Conservation (phyloP, 169 alveolate genomes). For the Plasmodium knowlesi region DNA sequence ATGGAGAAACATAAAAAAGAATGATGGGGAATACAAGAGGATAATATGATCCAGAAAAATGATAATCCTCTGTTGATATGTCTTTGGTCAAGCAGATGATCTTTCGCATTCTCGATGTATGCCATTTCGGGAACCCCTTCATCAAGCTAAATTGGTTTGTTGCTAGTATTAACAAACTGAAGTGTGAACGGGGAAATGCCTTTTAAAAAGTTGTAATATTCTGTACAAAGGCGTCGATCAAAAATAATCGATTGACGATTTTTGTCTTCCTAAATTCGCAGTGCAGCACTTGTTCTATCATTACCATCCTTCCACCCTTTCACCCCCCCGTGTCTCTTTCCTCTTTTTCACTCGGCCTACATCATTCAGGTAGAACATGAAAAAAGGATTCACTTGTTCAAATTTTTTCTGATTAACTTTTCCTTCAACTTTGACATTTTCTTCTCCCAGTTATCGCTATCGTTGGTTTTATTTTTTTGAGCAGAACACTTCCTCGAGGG, state of each 20-base stretch:
- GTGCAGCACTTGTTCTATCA: background rate
- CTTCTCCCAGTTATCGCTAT: slow-evolving; percentile 64
- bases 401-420: slow-evolving; percentile 48
- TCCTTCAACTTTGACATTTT: slow-evolving; percentile 71
- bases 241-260: background rate
- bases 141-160: background rate
- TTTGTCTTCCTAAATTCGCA: background rate
- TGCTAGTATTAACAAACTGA: background rate
- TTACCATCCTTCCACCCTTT: background rate
- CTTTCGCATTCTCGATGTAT: background rate
- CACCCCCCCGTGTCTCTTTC: background rate
- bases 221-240: background rate
- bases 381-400: slow-evolving; percentile 10
- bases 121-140: background rate
- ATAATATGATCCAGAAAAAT: background rate
- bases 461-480: slow-evolving; percentile 28
- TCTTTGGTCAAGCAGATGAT: background rate
- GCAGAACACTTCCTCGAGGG: slow-evolving; percentile 11
- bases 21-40: background rate
- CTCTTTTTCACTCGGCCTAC: background rate
- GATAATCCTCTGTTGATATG: background rate
- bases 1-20: background rate
- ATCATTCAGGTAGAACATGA: background rate
- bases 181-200: background rate
- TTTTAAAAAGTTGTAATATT: background rate